Evolutionary conservation across 306 rosid species (phyloP), one percentile per base, ranked within the genome.

Genomic region (Psophocarpus tetragonolobus): DNA sequence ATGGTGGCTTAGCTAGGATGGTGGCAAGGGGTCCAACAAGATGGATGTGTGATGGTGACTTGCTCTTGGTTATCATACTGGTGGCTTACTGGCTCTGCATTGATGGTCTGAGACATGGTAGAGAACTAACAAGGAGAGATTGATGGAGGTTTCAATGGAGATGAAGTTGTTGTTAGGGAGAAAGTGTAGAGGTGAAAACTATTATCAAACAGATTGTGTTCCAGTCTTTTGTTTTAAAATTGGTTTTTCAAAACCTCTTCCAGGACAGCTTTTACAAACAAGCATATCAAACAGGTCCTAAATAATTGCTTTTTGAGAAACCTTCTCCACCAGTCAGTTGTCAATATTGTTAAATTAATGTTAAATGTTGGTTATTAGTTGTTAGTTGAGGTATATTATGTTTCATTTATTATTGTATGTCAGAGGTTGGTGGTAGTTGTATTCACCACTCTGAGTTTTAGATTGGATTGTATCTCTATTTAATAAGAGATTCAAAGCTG

Each of bases 271-370:
- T 48, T 18, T 5, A 20, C 7, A 51, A 50, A 18, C 10, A 50
- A 50, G 7, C 5, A n/a, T 8, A 51, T 51, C 27, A 17, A 48
- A 47, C 54, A 47, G 8, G 21, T 47, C 54, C 23, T 20, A 61
- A 56, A 23, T 23, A 10, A 6, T 20, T 53, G 67, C 23, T 7
- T 71, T 82, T 71, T 72, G 71, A 23, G 65, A 20, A 70, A 27
- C 48, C 35, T 24, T 60, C 8, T 58, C 20, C 42, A 60, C 45
- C 12, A 39, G 68, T 57, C 8, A 42, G 45, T 6, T 44, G 71
- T 32, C 71, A 61, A 57, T 76, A n/a, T n/a, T n/a, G n/a, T n/a
- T n/a, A n/a, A n/a, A n/a, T n/a, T n/a, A n/a, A n/a, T n/a, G n/a
- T n/a, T n/a, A n/a, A n/a, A n/a, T n/a, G n/a, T n/a, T n/a, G n/a